Percentiles rank a stretch among this genome's conserved stretches.
These are phyloP conservation scores for Exophiala bonariae DNA, from an alignment of 2,329 filamentous ascomycete genomes.

Conservation along the genomic window DNA sequence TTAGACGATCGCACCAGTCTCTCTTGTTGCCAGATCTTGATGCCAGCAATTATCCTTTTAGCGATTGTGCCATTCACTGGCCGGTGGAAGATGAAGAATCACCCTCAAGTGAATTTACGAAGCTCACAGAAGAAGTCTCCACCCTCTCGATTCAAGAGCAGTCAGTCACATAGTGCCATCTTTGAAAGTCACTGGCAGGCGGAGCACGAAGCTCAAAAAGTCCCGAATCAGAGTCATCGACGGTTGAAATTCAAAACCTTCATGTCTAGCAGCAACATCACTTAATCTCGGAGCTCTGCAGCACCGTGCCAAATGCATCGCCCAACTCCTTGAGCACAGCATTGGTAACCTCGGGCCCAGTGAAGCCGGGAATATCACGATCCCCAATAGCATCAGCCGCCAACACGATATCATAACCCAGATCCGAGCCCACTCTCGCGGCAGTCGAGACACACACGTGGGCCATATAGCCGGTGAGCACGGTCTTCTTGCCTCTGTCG, in stretches of 20 bases:
- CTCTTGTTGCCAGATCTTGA: conserved; percentile 9
- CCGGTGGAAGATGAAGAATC: neutral
- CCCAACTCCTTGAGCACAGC: conserved; percentile 58
- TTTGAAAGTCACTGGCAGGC: too few species aligned
- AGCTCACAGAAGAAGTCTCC: too few species aligned
- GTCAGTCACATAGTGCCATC: too few species aligned
- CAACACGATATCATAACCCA: conserved; percentile 64
- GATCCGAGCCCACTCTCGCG: conserved; percentile 59
- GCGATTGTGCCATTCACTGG: conserved; percentile 18
- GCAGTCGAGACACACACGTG: conserved; percentile 67
- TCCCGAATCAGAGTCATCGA: too few species aligned
- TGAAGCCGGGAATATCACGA: conserved; percentile 63
- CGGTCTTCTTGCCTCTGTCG: conserved; percentile 55
- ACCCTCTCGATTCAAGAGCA: too few species aligned
- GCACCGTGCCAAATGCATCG: conserved; percentile 64
- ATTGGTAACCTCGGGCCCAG: conserved; percentile 54
- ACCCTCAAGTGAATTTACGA: too few species aligned
- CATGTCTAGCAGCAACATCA: neutral
- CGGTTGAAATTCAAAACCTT: neutral
- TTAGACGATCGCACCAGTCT: conserved; percentile 1
- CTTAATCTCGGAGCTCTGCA: conserved; percentile 50
- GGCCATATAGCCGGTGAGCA: conserved; percentile 52
- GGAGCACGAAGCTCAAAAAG: too few species aligned
- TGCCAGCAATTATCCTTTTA: conserved; percentile 19
- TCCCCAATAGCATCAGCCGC: conserved; percentile 65